These are phyloP conservation scores for Epichloe coenophiala DNA, from an alignment of 2,329 filamentous ascomycete genomes.

Conservation along the genomic window DNA sequence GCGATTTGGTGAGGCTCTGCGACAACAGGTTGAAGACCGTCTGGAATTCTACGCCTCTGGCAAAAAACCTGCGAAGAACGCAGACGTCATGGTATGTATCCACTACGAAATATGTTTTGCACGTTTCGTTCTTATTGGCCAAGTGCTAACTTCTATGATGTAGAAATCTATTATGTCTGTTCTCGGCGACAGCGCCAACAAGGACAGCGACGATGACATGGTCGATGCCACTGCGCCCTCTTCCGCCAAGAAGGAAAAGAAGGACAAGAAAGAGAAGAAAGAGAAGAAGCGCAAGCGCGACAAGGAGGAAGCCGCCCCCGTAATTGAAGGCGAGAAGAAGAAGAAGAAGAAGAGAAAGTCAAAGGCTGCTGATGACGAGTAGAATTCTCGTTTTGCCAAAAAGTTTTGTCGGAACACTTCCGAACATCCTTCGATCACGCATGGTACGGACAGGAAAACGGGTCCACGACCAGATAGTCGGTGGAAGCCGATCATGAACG, in stretches of 20 bases:
- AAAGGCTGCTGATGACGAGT: slow-evolving; percentile 28
- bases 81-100: slow-evolving; percentile 71
- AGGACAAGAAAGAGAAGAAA: slow-evolving; percentile 38
- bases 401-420: neutral
- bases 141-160: neutral
- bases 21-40: slow-evolving; percentile 87
- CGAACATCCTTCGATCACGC: neutral
- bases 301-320: slow-evolving; percentile 27
- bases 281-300: slow-evolving; percentile 44
- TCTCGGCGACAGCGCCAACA: slow-evolving; percentile 50
- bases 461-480: neutral
- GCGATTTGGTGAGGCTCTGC: slow-evolving; percentile 82
- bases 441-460: neutral
- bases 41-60: slow-evolving; percentile 89
- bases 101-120: too few species aligned
- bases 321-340: slow-evolving; percentile 36
- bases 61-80: slow-evolving; percentile 85
- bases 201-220: slow-evolving; percentile 44
- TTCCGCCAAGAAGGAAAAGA: slow-evolving; percentile 39
- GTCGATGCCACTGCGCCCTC: slow-evolving; percentile 41
- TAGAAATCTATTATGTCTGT: slow-evolving; percentile 22
- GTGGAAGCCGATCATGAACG: neutral
- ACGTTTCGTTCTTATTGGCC: neutral
- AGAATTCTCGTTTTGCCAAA: slow-evolving; percentile 8
- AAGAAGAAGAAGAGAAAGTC: slow-evolving; percentile 50